These are phyloP conservation scores for Solanum virginianum DNA, from an alignment of 257 asterid genomes.

Conservation along the genomic window DNA sequence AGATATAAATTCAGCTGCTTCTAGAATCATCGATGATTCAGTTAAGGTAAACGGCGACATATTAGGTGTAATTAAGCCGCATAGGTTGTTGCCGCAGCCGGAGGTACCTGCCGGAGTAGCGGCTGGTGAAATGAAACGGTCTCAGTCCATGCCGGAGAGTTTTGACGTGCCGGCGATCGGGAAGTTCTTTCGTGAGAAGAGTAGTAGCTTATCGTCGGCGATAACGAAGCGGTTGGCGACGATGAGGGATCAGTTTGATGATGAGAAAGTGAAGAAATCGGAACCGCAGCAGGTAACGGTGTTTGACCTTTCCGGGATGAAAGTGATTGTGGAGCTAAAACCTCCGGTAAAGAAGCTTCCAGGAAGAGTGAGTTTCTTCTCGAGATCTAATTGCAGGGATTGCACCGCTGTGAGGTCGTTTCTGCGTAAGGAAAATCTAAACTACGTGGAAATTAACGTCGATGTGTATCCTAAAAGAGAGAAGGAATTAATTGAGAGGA, in stretches of 20 bases:
- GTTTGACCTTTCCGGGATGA: conserved; percentile 49
- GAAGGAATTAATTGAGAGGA: conserved; percentile 54
- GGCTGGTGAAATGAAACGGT: conserved; percentile 11
- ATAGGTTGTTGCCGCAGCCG: conserved; percentile 67
- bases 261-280: conserved; percentile 3
- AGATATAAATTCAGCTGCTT: not conserved
- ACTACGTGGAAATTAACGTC: conserved; percentile 69
- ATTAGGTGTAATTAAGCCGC: conserved; percentile 29
- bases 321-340: conserved; percentile 39
- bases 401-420: conserved; percentile 69
- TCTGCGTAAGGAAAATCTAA: conserved; percentile 34
- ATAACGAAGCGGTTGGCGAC: conserved; percentile 62
- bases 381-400: conserved; percentile 82
- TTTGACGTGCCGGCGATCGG: conserved; percentile 60
- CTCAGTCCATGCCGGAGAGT: conserved; percentile 39
- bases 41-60: not conserved
- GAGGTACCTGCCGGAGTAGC: conserved; percentile 51
- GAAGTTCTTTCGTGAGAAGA: conserved; percentile 69
- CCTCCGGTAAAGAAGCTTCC: conserved; percentile 7
- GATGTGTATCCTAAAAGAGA: conserved; percentile 71
- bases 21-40: not conserved
- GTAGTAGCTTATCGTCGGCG: conserved; percentile 62
- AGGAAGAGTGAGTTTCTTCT: conserved; percentile 74
- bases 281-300: conserved; percentile 29
- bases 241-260: conserved; percentile 16